Percentiles rank a stretch among this genome's conserved stretches.
phyloP scores from a whole-genome alignment of 1,284 basidiomycete species.

The Moesziomyces antarcticus region DNA sequence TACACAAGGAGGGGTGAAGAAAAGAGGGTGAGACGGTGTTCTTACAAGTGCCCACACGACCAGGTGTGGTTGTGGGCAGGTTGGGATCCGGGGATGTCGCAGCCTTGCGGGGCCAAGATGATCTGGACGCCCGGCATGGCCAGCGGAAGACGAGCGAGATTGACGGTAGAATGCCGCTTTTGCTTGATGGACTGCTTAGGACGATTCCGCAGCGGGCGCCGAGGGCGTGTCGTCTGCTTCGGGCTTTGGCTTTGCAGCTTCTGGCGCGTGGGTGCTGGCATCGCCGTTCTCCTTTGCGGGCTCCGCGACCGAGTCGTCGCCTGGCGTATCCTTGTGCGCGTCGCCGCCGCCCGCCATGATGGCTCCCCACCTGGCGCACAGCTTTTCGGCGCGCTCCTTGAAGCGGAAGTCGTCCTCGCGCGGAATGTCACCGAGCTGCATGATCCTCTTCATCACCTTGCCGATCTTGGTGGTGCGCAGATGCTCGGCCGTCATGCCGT shows the following conservation, averaged over 20 bases:
- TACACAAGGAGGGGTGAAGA: constrained; percentile 3
- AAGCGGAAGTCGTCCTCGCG: constrained; percentile 87
- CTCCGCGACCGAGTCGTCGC: constrained; percentile 16
- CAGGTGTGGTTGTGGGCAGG: neutral
- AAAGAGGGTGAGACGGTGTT: neutral
- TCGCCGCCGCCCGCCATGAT: constrained; percentile 32
- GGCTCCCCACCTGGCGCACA: constrained; percentile 69
- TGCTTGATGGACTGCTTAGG: neutral
- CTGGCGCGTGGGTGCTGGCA: constrained; percentile 8
- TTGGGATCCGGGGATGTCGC: too few relatives aligned
- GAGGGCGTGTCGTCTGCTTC: constrained; percentile 10
- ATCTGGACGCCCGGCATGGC: neutral
- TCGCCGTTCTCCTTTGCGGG: constrained; percentile 24
- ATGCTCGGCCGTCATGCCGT: constrained; percentile 83
- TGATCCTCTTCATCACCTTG: constrained; percentile 97
- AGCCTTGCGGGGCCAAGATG: too few relatives aligned
- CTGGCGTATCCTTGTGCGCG: constrained; percentile 6
- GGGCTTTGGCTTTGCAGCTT: constrained; percentile 18
- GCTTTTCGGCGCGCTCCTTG: constrained; percentile 75
- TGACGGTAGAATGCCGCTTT: neutral
- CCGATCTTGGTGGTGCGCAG: constrained; percentile 90
- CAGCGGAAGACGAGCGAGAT: too few relatives aligned
- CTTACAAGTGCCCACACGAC: neutral
- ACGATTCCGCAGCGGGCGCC: constrained; percentile 7
- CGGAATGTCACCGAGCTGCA: constrained; percentile 77